Conservation (phyloP, 1,139 yeast genomes). For the Eremothecium sinecaudum region DNA sequence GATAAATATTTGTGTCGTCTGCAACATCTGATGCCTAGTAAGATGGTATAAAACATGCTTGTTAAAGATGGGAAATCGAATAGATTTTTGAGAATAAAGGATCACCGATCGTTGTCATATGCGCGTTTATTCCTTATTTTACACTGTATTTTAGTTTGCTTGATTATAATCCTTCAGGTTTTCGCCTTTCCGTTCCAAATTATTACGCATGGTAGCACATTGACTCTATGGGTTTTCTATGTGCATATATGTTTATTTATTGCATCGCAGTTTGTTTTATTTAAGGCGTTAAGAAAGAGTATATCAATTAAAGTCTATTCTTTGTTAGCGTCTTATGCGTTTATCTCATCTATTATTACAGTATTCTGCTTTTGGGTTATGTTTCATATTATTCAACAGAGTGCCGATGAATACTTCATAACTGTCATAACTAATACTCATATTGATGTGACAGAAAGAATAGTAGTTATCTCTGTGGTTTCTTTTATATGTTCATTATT, state of each 20-base stretch:
- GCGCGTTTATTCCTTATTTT: conserved; percentile 3
- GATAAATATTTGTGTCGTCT: too few species aligned
- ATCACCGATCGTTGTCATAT: conserved; percentile 4
- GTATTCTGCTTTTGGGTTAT: conserved; percentile 1
- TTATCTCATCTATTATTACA: not conserved
- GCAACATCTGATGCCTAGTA: too few species aligned
- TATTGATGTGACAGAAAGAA: conserved; percentile 3
- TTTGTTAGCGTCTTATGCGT: conserved; percentile 1
- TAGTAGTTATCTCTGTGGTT: not conserved
- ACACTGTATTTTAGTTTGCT: conserved; percentile 2
- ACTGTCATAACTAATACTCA: not conserved
- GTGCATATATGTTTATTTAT: conserved; percentile 1
- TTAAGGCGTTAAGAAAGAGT: conserved; percentile 2
- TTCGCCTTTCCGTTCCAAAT: conserved; percentile 4
- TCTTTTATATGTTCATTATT: not conserved
- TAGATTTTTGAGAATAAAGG: conserved; percentile 2
- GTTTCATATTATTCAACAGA: conserved; percentile 1
- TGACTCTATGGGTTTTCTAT: conserved; percentile 3
- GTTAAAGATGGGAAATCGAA: conserved; percentile 2
- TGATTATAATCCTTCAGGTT: conserved; percentile 2
- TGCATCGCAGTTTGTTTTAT: conserved; percentile 2
- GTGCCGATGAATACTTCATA: conserved; percentile 2
- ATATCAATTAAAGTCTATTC: conserved; percentile 1
- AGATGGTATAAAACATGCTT: too few species aligned
- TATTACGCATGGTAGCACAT: not conserved